Conservation (phyloP, 148 eudicot species). For the Fallopia convolvulus region DNA sequence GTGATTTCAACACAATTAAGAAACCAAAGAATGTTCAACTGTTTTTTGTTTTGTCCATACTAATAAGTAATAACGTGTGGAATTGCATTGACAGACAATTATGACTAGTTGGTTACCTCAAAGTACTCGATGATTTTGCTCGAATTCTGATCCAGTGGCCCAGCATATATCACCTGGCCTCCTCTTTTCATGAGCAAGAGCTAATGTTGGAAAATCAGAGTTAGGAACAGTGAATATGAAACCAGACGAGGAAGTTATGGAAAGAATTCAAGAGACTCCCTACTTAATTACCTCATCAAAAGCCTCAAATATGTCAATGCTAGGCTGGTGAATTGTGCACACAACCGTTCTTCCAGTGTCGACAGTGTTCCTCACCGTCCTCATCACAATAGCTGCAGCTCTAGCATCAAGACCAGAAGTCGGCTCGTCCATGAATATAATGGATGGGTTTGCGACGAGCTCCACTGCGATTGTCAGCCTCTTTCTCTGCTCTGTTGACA, state of each 20-base stretch:
- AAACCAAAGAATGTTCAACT: not conserved
- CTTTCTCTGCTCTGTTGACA: constrained; percentile 74
- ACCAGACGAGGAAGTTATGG: not conserved
- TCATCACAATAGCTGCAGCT: constrained; percentile 82
- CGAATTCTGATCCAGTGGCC: constrained; percentile 61
- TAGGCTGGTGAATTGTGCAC: constrained; percentile 72
- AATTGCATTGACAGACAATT: not conserved
- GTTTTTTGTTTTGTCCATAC: not conserved
- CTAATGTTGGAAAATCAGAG: constrained; percentile 17
- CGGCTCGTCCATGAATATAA: constrained; percentile 76
- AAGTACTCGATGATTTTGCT: constrained; percentile 57
- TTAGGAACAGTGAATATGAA: not conserved
- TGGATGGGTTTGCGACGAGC: constrained; percentile 64
- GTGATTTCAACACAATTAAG: not conserved
- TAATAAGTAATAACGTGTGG: not conserved
- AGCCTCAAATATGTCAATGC: constrained; percentile 73
- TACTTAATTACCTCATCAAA: constrained; percentile 54
- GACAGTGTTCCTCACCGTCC: constrained; percentile 72
- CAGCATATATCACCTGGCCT: constrained; percentile 64
- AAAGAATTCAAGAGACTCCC: not conserved
- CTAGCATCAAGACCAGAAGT: constrained; percentile 87
- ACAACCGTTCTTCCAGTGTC: constrained; percentile 74
- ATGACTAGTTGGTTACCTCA: constrained; percentile 33
- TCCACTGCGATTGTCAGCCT: constrained; percentile 69
- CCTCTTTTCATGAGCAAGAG: constrained; percentile 75